Evolutionary conservation across 768 basidiomycete genomes (phyloP).

Genomic region (Tylopilus intermedius): DNA sequence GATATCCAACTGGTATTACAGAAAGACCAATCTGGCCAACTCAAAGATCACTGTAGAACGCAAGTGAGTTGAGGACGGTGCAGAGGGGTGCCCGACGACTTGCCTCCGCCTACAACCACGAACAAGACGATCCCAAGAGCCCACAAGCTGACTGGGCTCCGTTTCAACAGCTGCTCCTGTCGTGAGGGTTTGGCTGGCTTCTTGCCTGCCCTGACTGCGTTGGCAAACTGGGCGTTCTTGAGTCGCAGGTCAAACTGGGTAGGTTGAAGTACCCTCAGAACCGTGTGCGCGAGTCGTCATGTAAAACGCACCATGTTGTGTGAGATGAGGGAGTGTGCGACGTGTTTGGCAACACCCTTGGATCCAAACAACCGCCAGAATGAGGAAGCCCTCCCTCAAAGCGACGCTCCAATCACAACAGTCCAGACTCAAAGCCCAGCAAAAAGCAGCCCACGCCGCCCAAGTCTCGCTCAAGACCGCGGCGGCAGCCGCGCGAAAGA

Average conservation of each 20-base stretch:
- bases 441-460: constrained; percentile 53
- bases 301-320: constrained; percentile 29
- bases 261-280: constrained; percentile 41
- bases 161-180: constrained; percentile 64
- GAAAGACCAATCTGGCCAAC: constrained; percentile 59
- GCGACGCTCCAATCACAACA: constrained; percentile 67
- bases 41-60: constrained; percentile 64
- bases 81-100: constrained; percentile 21
- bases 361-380: constrained; percentile 29
- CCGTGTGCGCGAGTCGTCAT: background rate
- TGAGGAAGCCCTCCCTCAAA: constrained; percentile 56
- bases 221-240: constrained; percentile 77
- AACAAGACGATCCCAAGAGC: constrained; percentile 71
- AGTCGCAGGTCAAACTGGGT: constrained; percentile 80
- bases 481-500: too few species aligned
- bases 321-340: background rate
- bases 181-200: constrained; percentile 68
- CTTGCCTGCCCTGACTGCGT: constrained; percentile 68
- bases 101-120: constrained; percentile 77
- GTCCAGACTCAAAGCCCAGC: constrained; percentile 55
- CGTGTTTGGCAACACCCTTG: background rate
- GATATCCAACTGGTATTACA: constrained; percentile 33
- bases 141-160: constrained; percentile 72
- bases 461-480: constrained; percentile 2
- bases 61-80: background rate